Evolutionary conservation across 1,284 basidiomycete species (phyloP).

Genomic region (Puccinia hordei): DNA sequence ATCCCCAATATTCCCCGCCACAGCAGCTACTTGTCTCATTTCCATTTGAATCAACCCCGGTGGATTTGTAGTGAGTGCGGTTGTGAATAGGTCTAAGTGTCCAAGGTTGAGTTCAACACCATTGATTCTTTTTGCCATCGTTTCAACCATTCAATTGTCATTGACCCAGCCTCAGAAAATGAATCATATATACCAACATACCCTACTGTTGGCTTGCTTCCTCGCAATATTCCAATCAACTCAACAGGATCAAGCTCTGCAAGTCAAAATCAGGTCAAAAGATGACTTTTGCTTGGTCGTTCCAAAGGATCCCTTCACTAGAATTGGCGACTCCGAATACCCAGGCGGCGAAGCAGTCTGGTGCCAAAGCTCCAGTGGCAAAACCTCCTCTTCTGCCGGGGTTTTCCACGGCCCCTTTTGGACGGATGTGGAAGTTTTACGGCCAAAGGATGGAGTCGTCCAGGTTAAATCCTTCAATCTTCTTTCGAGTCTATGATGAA

Average conservation of each 20-base stretch:
- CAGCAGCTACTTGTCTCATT: background rate
- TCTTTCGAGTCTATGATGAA: background rate
- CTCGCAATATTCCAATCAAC: background rate
- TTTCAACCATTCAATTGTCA: background rate
- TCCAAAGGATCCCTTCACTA: conserved; percentile 51
- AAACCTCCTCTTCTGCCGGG: conserved; percentile 36
- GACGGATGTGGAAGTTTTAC: conserved; percentile 48
- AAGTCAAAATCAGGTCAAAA: conserved; percentile 23
- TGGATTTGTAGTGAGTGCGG: background rate
- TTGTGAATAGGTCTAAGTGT: background rate
- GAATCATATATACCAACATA: background rate
- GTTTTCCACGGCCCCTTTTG: conserved; percentile 51
- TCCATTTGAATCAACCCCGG: background rate
- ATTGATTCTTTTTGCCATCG: background rate
- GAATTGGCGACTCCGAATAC: conserved; percentile 51
- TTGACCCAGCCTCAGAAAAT: background rate
- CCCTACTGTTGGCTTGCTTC: background rate
- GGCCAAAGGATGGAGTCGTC: conserved; percentile 37
- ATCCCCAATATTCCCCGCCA: no score
- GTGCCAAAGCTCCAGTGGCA: conserved; percentile 49
- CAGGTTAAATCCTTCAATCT: conserved; percentile 10
- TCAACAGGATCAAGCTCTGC: background rate
- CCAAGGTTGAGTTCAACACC: background rate
- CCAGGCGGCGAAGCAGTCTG: conserved; percentile 43
- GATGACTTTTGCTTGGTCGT: conserved; percentile 53